phyloP scores from a whole-genome alignment of 352 stramenopile species.

The Pythium phragmitis region DNA sequence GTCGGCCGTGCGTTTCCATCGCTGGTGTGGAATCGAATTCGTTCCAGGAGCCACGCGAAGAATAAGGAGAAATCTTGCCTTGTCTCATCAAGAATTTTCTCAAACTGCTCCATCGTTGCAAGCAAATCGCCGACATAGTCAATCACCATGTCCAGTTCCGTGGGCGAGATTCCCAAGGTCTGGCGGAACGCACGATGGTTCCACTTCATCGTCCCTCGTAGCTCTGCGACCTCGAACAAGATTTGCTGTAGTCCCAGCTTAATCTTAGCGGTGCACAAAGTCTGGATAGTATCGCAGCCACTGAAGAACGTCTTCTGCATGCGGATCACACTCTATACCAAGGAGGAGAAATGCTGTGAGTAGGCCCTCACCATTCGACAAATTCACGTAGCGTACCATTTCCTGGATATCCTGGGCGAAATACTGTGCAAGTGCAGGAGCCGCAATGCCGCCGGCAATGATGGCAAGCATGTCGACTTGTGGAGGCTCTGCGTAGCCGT shows the following conservation, averaged over 20 bases:
- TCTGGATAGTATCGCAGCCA: slow-evolving; percentile 26
- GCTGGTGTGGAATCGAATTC: slow-evolving; percentile 64
- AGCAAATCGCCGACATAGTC: slow-evolving; percentile 35
- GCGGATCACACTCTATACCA: slow-evolving; percentile 24
- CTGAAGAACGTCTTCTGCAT: slow-evolving; percentile 29
- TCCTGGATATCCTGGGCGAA: slow-evolving; percentile 84
- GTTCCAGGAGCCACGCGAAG: slow-evolving; percentile 62
- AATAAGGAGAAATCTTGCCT: slow-evolving; percentile 59
- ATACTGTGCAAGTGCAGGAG: slow-evolving; percentile 67
- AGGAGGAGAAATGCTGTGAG: neutral
- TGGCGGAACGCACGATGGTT: slow-evolving; percentile 29
- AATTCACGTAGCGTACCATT: slow-evolving; percentile 38
- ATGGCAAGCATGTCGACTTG: slow-evolving; percentile 76
- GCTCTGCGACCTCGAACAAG: slow-evolving; percentile 19
- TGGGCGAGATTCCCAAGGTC: slow-evolving; percentile 39
- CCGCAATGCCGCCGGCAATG: slow-evolving; percentile 53
- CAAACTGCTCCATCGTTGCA: slow-evolving; percentile 44
- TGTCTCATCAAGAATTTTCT: slow-evolving; percentile 48
- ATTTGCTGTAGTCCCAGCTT: slow-evolving; percentile 15
- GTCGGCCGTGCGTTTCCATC: slow-evolving; percentile 12
- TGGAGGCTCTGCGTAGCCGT: slow-evolving; percentile 55
- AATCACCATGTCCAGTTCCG: slow-evolving; percentile 40
- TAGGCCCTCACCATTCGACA: neutral
- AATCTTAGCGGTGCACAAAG: slow-evolving; percentile 12
- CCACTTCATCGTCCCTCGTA: slow-evolving; percentile 51